Percentiles rank a stretch among this genome's conserved stretches.
Evolutionary conservation across 2,329 filamentous ascomycete genomes (phyloP).

Genomic region (Massarina eburnea): DNA sequence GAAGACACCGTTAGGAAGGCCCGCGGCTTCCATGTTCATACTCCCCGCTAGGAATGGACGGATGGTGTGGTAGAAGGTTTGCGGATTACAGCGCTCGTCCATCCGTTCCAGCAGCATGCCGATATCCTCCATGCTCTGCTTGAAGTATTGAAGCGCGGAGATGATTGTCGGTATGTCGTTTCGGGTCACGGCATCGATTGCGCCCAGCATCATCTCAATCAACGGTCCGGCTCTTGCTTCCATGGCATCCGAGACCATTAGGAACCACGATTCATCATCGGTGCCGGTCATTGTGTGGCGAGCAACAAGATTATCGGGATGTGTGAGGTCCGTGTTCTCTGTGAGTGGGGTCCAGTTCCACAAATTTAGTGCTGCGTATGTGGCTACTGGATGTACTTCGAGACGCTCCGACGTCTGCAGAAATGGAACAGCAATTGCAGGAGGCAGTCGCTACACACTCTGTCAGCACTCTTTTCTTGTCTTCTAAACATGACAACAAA

Average conservation of each 20-base stretch:
- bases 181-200: constrained; percentile 48
- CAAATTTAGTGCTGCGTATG: constrained; percentile 37
- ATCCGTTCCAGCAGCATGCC: constrained; percentile 50
- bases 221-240: constrained; percentile 53
- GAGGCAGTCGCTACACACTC: constrained; percentile 26
- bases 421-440: constrained; percentile 33
- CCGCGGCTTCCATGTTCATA: constrained; percentile 56
- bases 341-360: constrained; percentile 36
- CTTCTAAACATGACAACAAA: not conserved
- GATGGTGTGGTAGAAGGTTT: constrained; percentile 56
- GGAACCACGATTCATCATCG: constrained; percentile 47
- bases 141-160: constrained; percentile 44
- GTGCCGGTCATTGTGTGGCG: constrained; percentile 36
- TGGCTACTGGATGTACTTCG: constrained; percentile 37
- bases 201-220: constrained; percentile 50
- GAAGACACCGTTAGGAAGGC: constrained; percentile 54
- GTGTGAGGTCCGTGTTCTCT: constrained; percentile 23
- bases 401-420: constrained; percentile 31
- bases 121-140: constrained; percentile 45
- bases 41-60: constrained; percentile 55
- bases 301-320: constrained; percentile 32
- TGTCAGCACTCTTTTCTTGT: constrained; percentile 10
- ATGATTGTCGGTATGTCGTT: constrained; percentile 44
- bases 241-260: constrained; percentile 56
- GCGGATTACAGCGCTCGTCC: constrained; percentile 53